Evolutionary conservation across 352 stramenopile genomes (phyloP).

Genomic region (Thraustochytrium striatum): DNA sequence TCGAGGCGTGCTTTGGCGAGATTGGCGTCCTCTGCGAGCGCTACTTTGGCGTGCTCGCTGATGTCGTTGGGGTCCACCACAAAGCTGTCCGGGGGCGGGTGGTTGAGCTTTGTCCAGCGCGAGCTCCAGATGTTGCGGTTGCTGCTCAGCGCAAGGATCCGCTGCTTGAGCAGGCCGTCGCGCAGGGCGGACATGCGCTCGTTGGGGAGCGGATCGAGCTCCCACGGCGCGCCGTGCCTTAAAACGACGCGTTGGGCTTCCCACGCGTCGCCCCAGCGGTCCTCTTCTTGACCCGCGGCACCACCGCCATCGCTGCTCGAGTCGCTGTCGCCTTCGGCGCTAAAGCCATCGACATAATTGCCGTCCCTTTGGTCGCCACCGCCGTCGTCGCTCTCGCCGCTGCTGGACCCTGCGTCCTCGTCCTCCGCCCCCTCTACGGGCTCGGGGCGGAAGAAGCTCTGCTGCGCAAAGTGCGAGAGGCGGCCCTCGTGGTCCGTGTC

Average conservation of each 20-base stretch:
- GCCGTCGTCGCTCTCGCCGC: too few species aligned
- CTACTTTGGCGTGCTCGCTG: neutral
- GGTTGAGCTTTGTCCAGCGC: conserved; percentile 13
- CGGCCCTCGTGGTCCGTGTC: neutral
- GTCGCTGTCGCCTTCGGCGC: too few species aligned
- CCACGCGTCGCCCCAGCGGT: neutral
- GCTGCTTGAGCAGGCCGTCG: neutral
- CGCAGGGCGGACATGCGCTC: neutral
- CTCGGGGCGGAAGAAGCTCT: neutral
- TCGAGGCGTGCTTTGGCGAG: neutral
- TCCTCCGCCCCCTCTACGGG: too few species aligned
- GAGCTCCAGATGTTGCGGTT: neutral
- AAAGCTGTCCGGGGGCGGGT: conserved; percentile 21
- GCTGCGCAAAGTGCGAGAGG: neutral
- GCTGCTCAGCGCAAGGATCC: neutral
- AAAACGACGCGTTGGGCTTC: neutral
- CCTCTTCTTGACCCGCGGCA: too few species aligned
- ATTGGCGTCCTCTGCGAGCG: neutral
- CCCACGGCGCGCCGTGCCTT: conserved; percentile 15
- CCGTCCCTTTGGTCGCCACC: too few species aligned
- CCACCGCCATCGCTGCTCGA: too few species aligned
- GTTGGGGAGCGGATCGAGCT: conserved; percentile 6
- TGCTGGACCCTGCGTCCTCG: too few species aligned
- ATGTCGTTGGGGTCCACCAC: neutral
- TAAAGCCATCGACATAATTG: neutral